Evolutionary conservation across 768 basidiomycete genomes (phyloP), one percentile per base, ranked within the genome.

Genomic region (Lentinus brumalis): DNA sequence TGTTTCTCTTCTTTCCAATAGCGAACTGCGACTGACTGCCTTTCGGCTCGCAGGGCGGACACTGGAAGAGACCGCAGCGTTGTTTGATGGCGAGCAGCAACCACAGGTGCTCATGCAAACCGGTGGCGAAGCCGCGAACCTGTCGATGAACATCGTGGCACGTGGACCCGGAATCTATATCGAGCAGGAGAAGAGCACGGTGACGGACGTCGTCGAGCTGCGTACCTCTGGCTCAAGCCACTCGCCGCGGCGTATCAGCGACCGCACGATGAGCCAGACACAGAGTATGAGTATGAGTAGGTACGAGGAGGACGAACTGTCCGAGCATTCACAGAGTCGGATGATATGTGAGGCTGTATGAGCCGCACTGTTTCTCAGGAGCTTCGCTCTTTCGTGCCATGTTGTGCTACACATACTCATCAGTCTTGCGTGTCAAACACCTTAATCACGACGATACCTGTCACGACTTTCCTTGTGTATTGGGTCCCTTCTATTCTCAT

Each of bases 51-150:
- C 53, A 79, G 84, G 85, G 15, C 79, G 83, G 42, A 89, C 88
- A 2, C 76, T 89, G 35, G 89, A 91, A 71, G 89, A 91, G 70
- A 91, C 89, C 0, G 83, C 88, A 0, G 83, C 82, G 5, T 73
- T 91, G 9, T 91, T 91, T 56, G 89, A 91, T 59, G 86, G 88
- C 15, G 82, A 85, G 50, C 74, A 81, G 30, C 76, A 60, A 40
- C 60, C 66, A 9, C 65, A 75, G 38, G 78, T 81, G 53, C 75
- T 86, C 49, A 69, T 75, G 16, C 73, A 76, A 38, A 77, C 78
- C 70, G 83, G 78, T 44, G 80, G 80, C 18, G 80, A 83, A 59
- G 81, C 81, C 0, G 81, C 83, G 30, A 76, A 77, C 6, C 67
- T 73, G 59, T 66, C 69, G n/a, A 30, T 47, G n/a, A 44, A 42